These are phyloP conservation scores for Escallonia herrerae DNA, from an alignment of 129 eudicot genomes.

Conservation along the genomic window DNA sequence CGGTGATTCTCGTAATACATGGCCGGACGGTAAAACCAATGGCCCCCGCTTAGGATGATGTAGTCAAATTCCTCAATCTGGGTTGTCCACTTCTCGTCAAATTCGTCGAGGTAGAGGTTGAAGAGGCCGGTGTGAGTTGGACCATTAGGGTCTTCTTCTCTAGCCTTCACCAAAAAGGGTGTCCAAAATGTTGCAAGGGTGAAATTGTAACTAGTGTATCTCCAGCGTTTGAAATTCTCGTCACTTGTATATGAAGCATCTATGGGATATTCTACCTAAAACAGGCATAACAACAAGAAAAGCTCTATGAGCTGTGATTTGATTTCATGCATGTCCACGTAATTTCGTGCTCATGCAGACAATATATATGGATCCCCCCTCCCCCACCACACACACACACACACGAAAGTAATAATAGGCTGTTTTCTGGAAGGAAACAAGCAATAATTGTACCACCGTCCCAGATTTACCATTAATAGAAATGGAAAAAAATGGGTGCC, in stretches of 20 bases:
- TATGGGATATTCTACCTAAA: constrained; percentile 65
- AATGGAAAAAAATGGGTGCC: no score
- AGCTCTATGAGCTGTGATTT: no score
- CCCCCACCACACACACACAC: no score
- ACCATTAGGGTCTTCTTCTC: constrained; percentile 46
- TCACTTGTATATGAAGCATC: constrained; percentile 52
- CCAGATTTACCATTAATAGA: no score
- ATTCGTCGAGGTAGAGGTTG: constrained; percentile 73
- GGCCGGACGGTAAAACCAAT: constrained; percentile 61
- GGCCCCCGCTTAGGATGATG: constrained; percentile 52
- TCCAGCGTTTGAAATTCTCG: constrained; percentile 60
- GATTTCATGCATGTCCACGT: no score
- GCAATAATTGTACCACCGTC: no score
- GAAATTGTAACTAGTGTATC: constrained; percentile 55
- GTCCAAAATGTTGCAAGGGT: constrained; percentile 54
- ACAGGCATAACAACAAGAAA: background rate
- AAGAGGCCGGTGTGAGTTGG: constrained; percentile 59
- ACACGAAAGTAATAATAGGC: no score
- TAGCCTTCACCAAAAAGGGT: constrained; percentile 55
- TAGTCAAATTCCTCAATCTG: constrained; percentile 44
- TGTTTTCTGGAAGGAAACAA: no score
- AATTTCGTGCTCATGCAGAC: no score
- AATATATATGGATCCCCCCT: no score
- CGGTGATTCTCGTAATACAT: constrained; percentile 42
- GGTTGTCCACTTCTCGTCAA: constrained; percentile 59